Conservation (phyloP, 306 rosid species). For the Vachellia pachyceras region DNA sequence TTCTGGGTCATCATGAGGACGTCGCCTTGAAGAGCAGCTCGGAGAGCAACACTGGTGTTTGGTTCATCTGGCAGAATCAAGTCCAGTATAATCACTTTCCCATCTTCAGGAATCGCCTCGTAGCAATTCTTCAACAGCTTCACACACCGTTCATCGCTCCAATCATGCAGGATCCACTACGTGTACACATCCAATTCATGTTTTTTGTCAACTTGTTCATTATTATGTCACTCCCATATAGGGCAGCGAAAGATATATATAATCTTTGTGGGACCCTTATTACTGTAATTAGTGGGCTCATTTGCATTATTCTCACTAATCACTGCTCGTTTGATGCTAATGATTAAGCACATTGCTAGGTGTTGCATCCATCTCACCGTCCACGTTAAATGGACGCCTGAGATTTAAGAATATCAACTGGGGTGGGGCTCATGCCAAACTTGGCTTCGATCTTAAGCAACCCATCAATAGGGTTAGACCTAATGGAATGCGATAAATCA, state of each 20-base stretch:
- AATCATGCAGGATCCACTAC: slow-evolving; percentile 53
- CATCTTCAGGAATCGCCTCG: slow-evolving; percentile 41
- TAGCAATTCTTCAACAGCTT: slow-evolving; percentile 49
- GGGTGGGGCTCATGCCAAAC: not conserved
- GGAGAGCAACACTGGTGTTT: not conserved
- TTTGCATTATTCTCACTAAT: not conserved
- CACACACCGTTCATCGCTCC: slow-evolving; percentile 44
- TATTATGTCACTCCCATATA: not conserved
- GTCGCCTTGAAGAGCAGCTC: slow-evolving; percentile 25
- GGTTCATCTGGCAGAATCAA: slow-evolving; percentile 31
- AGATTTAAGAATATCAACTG: not conserved
- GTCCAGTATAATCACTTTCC: slow-evolving; percentile 50
- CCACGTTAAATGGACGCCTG: not conserved
- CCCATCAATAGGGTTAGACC: no score
- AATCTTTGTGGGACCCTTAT: not conserved
- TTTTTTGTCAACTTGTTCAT: not conserved
- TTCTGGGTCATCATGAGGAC: slow-evolving; percentile 41
- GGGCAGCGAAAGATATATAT: not conserved
- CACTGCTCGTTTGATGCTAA: not conserved
- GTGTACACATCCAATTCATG: not conserved
- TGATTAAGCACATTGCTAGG: not conserved
- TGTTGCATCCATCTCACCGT: not conserved
- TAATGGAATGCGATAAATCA: no score
- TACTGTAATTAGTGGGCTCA: not conserved
- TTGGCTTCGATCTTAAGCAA: not conserved